These are phyloP conservation scores for Dalechampia spathulata DNA, from an alignment of 441 rosid species.

Conservation along the genomic window DNA sequence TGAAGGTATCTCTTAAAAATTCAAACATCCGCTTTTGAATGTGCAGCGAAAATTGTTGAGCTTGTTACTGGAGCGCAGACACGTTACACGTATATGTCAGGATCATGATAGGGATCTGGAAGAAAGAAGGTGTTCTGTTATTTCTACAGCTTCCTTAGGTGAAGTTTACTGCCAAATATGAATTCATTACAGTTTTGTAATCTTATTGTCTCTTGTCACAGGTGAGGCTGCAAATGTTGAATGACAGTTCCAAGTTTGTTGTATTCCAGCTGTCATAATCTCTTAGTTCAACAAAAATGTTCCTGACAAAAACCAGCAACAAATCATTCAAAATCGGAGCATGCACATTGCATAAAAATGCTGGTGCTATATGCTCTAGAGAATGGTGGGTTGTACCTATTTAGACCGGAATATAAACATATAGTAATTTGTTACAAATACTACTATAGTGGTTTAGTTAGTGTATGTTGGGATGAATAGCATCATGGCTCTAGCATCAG, in stretches of 20 bases:
- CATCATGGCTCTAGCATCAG: too few relatives aligned
- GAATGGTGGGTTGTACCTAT: too few relatives aligned
- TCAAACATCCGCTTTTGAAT: neutral
- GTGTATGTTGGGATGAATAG: too few relatives aligned
- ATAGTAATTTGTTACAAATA: too few relatives aligned
- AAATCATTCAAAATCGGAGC: neutral
- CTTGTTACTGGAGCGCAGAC: conserved; percentile 77
- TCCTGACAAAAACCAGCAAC: neutral
- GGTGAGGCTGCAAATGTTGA: neutral
- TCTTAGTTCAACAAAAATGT: neutral
- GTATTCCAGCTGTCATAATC: too few relatives aligned
- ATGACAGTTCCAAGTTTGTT: neutral
- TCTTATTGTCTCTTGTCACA: neutral
- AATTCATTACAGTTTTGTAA: neutral
- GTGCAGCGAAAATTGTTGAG: conserved; percentile 74
- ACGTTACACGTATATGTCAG: conserved; percentile 85
- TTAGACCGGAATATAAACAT: too few relatives aligned
- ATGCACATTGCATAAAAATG: too few relatives aligned
- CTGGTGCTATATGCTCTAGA: too few relatives aligned
- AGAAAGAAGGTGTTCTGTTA: conserved; percentile 6
- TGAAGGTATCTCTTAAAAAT: too few relatives aligned
- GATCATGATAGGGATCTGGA: conserved; percentile 42
- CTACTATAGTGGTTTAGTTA: too few relatives aligned
- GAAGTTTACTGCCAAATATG: neutral
- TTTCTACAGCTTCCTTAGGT: neutral